Evolutionary conservation across 1,139 yeast species (phyloP).

Genomic region (Zygosaccharomyces sapae): DNA sequence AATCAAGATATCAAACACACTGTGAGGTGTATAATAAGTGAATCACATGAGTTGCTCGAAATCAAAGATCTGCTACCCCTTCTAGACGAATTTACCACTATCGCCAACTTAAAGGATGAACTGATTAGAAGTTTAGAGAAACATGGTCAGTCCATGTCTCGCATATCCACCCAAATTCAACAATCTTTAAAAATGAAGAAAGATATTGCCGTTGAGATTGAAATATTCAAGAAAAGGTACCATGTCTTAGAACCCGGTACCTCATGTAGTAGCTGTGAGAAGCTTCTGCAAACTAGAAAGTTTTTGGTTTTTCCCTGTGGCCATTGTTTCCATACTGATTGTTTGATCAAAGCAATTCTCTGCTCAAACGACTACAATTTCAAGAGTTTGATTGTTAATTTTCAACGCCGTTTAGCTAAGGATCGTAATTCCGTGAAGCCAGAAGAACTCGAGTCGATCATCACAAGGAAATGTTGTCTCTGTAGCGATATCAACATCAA

Average conservation of each 20-base stretch:
- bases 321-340: slow-evolving; percentile 87
- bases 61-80: slow-evolving; percentile 81
- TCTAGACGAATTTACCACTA: slow-evolving; percentile 76
- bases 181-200: slow-evolving; percentile 64
- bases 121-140: slow-evolving; percentile 72
- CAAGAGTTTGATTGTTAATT: slow-evolving; percentile 55
- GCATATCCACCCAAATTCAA: slow-evolving; percentile 70
- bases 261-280: slow-evolving; percentile 68
- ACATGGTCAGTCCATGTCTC: slow-evolving; percentile 61
- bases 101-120: slow-evolving; percentile 80
- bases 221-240: slow-evolving; percentile 46
- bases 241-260: slow-evolving; percentile 66
- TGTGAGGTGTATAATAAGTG: slow-evolving; percentile 42
- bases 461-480: slow-evolving; percentile 67
- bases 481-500: slow-evolving; percentile 78
- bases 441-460: slow-evolving; percentile 50
- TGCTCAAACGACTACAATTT: slow-evolving; percentile 65
- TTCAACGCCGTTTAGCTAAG: slow-evolving; percentile 45
- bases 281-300: slow-evolving; percentile 64
- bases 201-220: slow-evolving; percentile 57
- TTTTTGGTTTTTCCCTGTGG: slow-evolving; percentile 85
- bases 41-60: slow-evolving; percentile 53
- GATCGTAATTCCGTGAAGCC: slow-evolving; percentile 29
- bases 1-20: slow-evolving; percentile 32
- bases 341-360: slow-evolving; percentile 59